Conservation (phyloP, 768 basidiomycete genomes). For the Leccinum ochraceum region DNA sequence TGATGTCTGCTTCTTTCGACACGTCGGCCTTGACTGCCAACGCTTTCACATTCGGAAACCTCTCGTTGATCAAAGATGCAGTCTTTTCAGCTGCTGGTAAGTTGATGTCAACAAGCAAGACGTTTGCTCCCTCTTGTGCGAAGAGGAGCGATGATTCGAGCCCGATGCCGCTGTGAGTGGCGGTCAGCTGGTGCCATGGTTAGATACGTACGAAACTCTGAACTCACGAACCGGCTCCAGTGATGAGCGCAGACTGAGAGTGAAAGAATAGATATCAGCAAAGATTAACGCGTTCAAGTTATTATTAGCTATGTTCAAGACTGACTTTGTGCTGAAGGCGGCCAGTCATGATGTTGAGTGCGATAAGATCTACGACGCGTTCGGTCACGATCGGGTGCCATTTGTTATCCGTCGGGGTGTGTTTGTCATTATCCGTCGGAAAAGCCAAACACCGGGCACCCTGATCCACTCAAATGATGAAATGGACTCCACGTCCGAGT, state of each 20-base stretch:
- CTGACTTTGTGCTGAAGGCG: constrained; percentile 68
- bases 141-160: constrained; percentile 95
- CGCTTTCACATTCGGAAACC: constrained; percentile 69
- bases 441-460: neutral
- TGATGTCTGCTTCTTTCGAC: constrained; percentile 82
- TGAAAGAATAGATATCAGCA: constrained; percentile 15
- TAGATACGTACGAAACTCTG: neutral
- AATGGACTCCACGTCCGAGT: neutral
- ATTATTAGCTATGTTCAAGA: neutral
- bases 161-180: constrained; percentile 79
- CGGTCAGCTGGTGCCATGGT: constrained; percentile 10
- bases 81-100: constrained; percentile 67
- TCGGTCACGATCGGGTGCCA: neutral
- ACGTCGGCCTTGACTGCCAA: constrained; percentile 83
- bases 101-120: constrained; percentile 90
- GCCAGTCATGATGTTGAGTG: constrained; percentile 50
- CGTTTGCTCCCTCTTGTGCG: constrained; percentile 90
- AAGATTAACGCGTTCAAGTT: neutral
- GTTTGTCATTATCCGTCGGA: neutral
- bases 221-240: constrained; percentile 86
- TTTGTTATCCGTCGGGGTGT: neutral
- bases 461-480: neutral
- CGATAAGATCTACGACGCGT: constrained; percentile 4
- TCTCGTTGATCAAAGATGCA: constrained; percentile 59
- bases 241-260: constrained; percentile 71